Evolutionary conservation across 805 yeast genomes (phyloP), one percentile per base, ranked within the genome.

Genomic region (Phaffomyces opuntiae): DNA sequence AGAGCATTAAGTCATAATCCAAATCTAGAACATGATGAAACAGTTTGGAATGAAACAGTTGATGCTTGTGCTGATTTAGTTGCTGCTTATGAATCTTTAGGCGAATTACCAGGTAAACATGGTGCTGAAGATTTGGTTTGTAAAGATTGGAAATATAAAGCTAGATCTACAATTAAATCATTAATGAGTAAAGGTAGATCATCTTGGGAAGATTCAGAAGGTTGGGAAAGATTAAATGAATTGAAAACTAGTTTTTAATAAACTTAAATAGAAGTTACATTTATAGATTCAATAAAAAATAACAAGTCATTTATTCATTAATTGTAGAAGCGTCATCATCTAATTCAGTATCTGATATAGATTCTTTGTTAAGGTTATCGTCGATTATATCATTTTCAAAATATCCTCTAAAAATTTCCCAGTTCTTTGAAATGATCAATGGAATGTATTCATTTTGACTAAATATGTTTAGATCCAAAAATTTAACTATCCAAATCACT

Each of bases 101-200:
- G 98, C n/a, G 93, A 84, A 47, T 63, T 78, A 53, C 84, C 86
- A 11, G 95, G 95, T 8, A 82, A 78, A 55, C 75, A 81, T 57
- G 84, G 83, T 24, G 89, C 87, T 2, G 95, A 83, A 19, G 87
- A 85, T 60, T 53, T 83, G n/a, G 95, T 90, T 9, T 89, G 96
- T 62, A 80, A 82, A 58, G 96, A 89, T 60, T 90, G 97, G 97
- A 84, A 79, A 59, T 86, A 83, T 66, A 88, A 88, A 61, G 81
- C 95, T 2, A 74, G 81, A 50, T 74, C 85, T 14, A 70, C 86
- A 1, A 74, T 89, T 19, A 74, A 95, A 57, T 75, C 87, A 1
- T 68, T 89, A 52, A 74, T 86, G 77, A 80, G 91, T 16, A 84
- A 81, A 59, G 96, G 96, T 9, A 83, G 77, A 55, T 68, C 71